These are phyloP conservation scores for Shiraia bambusicola DNA, from an alignment of 2,329 filamentous ascomycete species.

Conservation along the genomic window DNA sequence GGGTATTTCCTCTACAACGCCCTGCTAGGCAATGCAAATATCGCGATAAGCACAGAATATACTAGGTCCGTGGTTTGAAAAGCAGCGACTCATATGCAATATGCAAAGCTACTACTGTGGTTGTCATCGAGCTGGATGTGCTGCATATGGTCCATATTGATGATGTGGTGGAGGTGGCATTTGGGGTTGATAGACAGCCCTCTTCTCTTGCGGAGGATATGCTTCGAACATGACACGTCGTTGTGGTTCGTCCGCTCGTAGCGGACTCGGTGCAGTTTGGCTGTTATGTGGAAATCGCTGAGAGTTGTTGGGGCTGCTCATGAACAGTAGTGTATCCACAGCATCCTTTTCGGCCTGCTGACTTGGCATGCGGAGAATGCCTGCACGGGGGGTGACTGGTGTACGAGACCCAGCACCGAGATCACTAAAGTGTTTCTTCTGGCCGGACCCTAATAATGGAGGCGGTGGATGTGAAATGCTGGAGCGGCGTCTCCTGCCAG, in stretches of 20 bases:
- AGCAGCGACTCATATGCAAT: background rate
- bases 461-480: conserved; percentile 37
- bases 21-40: conserved; percentile 37
- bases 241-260: conserved; percentile 32
- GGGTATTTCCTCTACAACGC: conserved; percentile 39
- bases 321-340: conserved; percentile 76
- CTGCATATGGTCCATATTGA: conserved; percentile 29
- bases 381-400: conserved; percentile 40
- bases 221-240: conserved; percentile 43
- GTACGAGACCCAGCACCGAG: conserved; percentile 28
- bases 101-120: background rate
- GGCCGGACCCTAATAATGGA: conserved; percentile 28
- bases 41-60: conserved; percentile 14
- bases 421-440: conserved; percentile 39
- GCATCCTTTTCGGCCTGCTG: conserved; percentile 77
- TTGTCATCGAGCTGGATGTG: conserved; percentile 29
- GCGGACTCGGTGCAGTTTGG: conserved; percentile 31
- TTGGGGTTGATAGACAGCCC: conserved; percentile 22
- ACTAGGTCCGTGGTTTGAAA: background rate
- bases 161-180: conserved; percentile 27
- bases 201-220: conserved; percentile 29
- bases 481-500: conserved; percentile 40
- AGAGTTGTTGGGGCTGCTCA: conserved; percentile 77
- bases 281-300: conserved; percentile 30
- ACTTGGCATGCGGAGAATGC: conserved; percentile 67